Percentiles rank a stretch among this genome's conserved stretches.
phyloP scores from a whole-genome alignment of 1,284 basidiomycete genomes.

The Microbotryum violaceum region DNA sequence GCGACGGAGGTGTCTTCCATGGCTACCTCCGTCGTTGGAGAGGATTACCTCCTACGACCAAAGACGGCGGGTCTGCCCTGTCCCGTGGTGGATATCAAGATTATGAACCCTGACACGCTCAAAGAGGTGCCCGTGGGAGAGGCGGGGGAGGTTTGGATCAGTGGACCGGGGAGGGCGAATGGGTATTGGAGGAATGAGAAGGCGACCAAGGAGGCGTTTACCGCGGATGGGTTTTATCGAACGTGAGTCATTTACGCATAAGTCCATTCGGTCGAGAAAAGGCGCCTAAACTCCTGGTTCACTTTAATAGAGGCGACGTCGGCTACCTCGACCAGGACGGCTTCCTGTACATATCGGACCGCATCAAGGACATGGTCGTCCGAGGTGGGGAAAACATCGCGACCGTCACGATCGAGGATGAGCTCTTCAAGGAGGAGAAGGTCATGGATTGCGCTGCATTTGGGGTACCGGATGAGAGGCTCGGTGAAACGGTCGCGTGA shows the following conservation, averaged over 20 bases:
- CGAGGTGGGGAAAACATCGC: constrained; percentile 58
- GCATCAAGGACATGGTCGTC: constrained; percentile 50
- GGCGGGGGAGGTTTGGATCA: constrained; percentile 40
- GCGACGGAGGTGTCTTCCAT: constrained; percentile 21
- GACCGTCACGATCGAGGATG: constrained; percentile 59
- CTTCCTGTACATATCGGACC: constrained; percentile 59
- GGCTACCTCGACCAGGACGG: constrained; percentile 55
- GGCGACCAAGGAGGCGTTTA: constrained; percentile 51
- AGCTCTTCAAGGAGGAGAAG: constrained; percentile 51
- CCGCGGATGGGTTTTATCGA: constrained; percentile 49
- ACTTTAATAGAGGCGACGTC: constrained; percentile 49
- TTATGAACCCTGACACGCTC: constrained; percentile 11
- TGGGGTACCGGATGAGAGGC: constrained; percentile 51
- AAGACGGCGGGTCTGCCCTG: constrained; percentile 27
- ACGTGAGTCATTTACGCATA: too few relatives aligned
- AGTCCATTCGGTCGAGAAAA: too few relatives aligned
- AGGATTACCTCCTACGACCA: constrained; percentile 45
- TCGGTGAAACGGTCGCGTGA: constrained; percentile 54
- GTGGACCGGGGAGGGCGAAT: constrained; percentile 54
- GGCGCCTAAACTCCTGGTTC: constrained; percentile 43
- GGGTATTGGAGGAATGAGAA: constrained; percentile 54
- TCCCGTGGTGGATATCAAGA: constrained; percentile 27
- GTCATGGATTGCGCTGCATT: constrained; percentile 51
- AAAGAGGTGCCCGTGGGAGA: constrained; percentile 5
- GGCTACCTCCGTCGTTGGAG: constrained; percentile 45